phyloP scores from a whole-genome alignment of 2,329 filamentous ascomycete genomes.

The Fusarium heterosporum region DNA sequence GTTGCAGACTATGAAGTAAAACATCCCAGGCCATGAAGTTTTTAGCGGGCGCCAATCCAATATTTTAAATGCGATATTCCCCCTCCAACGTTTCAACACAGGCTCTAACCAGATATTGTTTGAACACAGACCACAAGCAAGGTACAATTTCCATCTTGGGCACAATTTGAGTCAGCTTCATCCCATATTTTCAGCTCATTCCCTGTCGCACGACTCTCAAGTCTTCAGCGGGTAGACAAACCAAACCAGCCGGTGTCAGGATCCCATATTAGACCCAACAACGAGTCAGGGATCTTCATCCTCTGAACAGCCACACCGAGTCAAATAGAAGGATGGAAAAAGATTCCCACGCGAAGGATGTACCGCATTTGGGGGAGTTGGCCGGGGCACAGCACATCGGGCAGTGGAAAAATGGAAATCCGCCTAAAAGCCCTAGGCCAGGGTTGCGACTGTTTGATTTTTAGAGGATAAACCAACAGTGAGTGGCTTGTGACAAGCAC shows the following conservation, averaged over 20 bases:
- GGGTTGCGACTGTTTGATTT: neutral
- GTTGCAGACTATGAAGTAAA: neutral
- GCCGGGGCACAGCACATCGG: slow-evolving; percentile 1
- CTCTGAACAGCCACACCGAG: neutral
- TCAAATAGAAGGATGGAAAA: neutral
- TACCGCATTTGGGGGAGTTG: neutral
- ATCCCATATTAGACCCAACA: neutral
- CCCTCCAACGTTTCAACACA: neutral
- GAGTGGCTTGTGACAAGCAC: neutral
- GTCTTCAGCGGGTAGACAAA: slow-evolving; percentile 3
- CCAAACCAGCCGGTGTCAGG: slow-evolving; percentile 18
- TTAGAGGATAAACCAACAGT: neutral
- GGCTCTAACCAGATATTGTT: neutral
- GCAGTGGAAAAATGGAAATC: slow-evolving; percentile 16
- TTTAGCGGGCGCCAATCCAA: neutral
- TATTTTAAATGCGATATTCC: neutral
- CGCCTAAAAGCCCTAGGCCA: neutral
- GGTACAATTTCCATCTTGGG: neutral
- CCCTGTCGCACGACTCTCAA: slow-evolving; percentile 5
- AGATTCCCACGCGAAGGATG: slow-evolving; percentile 12
- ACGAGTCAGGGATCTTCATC: neutral
- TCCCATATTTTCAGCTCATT: neutral
- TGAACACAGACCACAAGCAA: neutral
- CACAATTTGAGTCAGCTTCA: neutral
- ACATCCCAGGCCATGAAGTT: neutral